Evolutionary conservation across 306 rosid species (phyloP), one percentile per base, ranked within the genome.

Genomic region (Boehmeria nivea): DNA sequence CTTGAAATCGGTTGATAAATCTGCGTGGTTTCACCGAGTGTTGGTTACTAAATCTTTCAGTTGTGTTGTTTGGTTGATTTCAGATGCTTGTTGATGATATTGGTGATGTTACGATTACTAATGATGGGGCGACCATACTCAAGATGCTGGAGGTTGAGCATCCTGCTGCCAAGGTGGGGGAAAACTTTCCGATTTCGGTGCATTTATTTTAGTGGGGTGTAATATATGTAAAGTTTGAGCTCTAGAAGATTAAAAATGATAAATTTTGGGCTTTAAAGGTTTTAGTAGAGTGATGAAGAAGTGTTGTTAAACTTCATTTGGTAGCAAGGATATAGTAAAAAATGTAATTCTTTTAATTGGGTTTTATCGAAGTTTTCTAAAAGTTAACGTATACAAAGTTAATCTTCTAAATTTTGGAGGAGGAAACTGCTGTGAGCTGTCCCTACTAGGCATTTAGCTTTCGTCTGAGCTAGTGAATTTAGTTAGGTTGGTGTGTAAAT

Each of bases 81-180:
- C 70, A 93, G 96, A 93, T 93, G 99, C 93, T 93, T 25, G 96
- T 93, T 2, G 99, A 93, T 58, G 99, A 93, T 56, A 77, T 83
- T 55, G 99, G 96, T 56, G 96, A 87, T 21, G 96, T 87, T 59
- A 93, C 99, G 1, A 87, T 93, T 43, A 87, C 99, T 12, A 93
- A 93, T 48, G 99, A 93, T 51, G 96, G 96, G 37, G 96, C 99
- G 20, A 93, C 99, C 15, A 87, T 93, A 45, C 96, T 93, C 59
- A 93, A 76, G 78, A 87, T 93, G 96, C 68, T 93, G 66, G 96
- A 93, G 76, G 96, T 93, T 2, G 99, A 93, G 77, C 99, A 93
- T 54, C 96, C 99, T 25, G 96, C 99, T 51, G 99, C 99, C 4
- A 93, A 93, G 95, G 99, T 80, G 69, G 37, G 59, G 7, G 10